Evolutionary conservation across 306 rosid species (phyloP).

Genomic region (Quercus bicolor): DNA sequence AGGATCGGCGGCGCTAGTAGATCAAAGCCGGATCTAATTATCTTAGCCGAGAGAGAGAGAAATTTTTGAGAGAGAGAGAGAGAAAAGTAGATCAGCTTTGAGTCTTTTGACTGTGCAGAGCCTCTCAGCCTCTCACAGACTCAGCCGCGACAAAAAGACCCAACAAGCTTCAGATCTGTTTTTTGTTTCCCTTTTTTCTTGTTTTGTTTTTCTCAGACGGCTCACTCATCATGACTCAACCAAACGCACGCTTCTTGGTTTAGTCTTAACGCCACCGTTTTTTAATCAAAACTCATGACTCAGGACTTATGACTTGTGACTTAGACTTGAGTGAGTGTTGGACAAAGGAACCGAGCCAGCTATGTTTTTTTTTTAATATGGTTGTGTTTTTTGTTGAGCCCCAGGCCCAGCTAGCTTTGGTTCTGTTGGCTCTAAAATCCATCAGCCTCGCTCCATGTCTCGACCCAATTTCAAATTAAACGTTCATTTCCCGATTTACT

Average conservation of each 20-base stretch:
- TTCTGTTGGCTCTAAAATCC: neutral
- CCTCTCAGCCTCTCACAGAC: neutral
- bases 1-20: conserved; percentile 30
- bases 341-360: neutral
- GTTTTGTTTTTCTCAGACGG: neutral
- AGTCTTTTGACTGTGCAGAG: conserved; percentile 17
- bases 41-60: conserved; percentile 31
- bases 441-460: neutral
- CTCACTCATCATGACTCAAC: neutral
- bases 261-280: too few relatives aligned
- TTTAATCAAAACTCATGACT: too few relatives aligned
- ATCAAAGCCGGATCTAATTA: conserved; percentile 44
- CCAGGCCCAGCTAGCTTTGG: conserved; percentile 2
- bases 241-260: too few relatives aligned
- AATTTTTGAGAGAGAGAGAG: neutral
- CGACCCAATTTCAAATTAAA: neutral
- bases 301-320: too few relatives aligned
- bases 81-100: conserved; percentile 31
- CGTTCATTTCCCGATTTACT: too few relatives aligned
- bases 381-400: neutral
- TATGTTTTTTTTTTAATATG: neutral
- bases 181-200: neutral
- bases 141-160: conserved; percentile 12
- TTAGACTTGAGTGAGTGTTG: too few relatives aligned
- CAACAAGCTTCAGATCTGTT: neutral